These are phyloP conservation scores for Capsicum baccatum DNA, from an alignment of 257 asterid genomes.

Conservation along the genomic window DNA sequence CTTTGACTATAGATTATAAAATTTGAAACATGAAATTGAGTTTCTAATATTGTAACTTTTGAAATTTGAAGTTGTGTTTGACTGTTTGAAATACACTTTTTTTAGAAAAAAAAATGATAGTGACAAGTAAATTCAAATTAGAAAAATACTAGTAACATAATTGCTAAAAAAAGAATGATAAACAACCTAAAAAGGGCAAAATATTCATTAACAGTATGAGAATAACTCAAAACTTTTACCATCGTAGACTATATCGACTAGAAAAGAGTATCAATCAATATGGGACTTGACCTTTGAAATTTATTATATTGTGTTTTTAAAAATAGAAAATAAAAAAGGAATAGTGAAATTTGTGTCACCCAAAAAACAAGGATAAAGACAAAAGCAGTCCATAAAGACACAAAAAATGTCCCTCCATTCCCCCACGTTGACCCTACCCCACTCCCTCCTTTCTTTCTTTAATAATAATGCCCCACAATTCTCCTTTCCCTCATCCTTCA, in stretches of 20 bases:
- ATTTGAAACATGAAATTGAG: too few relatives aligned
- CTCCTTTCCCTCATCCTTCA: slow-evolving; percentile 27
- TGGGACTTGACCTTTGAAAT: slow-evolving; percentile 35
- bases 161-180: background rate
- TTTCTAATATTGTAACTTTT: too few relatives aligned
- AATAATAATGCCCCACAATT: background rate
- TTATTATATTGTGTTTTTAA: background rate
- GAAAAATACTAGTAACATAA: too few relatives aligned
- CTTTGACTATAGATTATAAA: too few relatives aligned
- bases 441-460: background rate
- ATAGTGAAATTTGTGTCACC: slow-evolving; percentile 31
- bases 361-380: slow-evolving; percentile 41
- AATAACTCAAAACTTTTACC: background rate
- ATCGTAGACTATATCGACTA: background rate
- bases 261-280: background rate
- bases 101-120: too few relatives aligned
- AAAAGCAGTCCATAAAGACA: slow-evolving; percentile 45
- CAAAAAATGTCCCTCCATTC: slow-evolving; percentile 34
- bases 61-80: too few relatives aligned
- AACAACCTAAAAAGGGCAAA: slow-evolving; percentile 21
- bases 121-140: too few relatives aligned
- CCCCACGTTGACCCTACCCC: slow-evolving; percentile 41
- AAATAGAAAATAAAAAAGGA: slow-evolving; percentile 7
- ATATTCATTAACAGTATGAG: background rate
- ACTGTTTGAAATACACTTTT: too few relatives aligned